Percentiles rank a stretch among this genome's conserved stretches.
Conservation (phyloP, 2,329 filamentous ascomycete species). For the Trichophyton benhamiae region DNA sequence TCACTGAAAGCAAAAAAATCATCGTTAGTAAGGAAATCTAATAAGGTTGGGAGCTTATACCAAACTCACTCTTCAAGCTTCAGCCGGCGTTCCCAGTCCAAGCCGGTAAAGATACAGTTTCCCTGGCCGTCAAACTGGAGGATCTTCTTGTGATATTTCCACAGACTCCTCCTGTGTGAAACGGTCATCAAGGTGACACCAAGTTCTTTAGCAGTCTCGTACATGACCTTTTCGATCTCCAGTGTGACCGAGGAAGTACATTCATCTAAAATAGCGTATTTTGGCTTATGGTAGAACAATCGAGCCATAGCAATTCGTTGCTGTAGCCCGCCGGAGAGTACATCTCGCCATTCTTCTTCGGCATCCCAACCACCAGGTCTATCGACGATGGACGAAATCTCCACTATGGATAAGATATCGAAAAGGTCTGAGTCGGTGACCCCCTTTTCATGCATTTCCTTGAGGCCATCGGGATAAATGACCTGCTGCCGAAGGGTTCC, state of each 20-base stretch:
- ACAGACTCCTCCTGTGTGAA: constrained; percentile 76
- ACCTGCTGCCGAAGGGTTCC: constrained; percentile 93
- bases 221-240: constrained; percentile 91
- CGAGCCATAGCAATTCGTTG: constrained; percentile 95
- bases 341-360: constrained; percentile 92
- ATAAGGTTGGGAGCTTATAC: not conserved
- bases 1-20: constrained; percentile 42
- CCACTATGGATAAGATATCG: constrained; percentile 62
- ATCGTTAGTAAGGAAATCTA: constrained; percentile 12
- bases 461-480: constrained; percentile 82
- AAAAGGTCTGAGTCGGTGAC: constrained; percentile 71
- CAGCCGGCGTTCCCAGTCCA: constrained; percentile 78
- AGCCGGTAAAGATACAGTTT: constrained; percentile 71
- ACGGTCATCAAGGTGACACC: constrained; percentile 97
- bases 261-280: constrained; percentile 93
- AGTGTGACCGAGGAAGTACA: constrained; percentile 92
- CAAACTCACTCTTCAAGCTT: constrained; percentile 63
- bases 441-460: constrained; percentile 74
- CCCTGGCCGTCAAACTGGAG: constrained; percentile 95
- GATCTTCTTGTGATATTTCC: constrained; percentile 93
- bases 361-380: constrained; percentile 78
- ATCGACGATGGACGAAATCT: constrained; percentile 70
- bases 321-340: constrained; percentile 81
- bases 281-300: constrained; percentile 82
- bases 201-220: constrained; percentile 82